A percentile compares a stretch with the other conserved stretches of the same genome.
Conservation (phyloP, 345 rosid genomes). For the Heritiera littoralis region DNA sequence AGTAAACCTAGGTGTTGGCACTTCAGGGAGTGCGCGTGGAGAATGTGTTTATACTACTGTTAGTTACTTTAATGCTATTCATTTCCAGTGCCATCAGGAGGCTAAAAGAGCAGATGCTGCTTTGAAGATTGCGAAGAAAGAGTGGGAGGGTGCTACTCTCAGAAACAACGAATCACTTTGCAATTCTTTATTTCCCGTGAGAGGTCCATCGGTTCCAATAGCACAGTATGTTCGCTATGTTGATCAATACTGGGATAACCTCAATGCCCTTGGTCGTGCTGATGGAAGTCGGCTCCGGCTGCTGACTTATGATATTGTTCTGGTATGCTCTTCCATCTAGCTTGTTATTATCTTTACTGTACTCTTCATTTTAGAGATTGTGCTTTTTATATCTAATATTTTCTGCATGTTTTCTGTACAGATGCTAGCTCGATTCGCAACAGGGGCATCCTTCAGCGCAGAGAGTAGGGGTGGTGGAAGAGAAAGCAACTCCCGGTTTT, state of each 20-base stretch:
- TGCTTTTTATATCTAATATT: conserved; percentile 26
- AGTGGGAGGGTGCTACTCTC: conserved; percentile 98
- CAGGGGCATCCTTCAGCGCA: conserved; percentile 88
- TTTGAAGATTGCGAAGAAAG: conserved; percentile 94
- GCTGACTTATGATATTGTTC: conserved; percentile 89
- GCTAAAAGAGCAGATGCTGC: conserved; percentile 99
- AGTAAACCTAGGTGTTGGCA: conserved; percentile 87
- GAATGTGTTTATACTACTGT: conserved; percentile 98
- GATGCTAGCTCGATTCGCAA: conserved; percentile 98
- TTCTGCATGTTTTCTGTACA: conserved; percentile 30
- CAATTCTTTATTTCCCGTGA: conserved; percentile 91
- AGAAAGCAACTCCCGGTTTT: conserved; percentile 94
- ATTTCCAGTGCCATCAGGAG: conserved; percentile 98
- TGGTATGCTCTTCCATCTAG: conserved; percentile 48
- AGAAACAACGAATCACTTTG: conserved; percentile 96
- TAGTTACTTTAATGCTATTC: conserved; percentile 89
- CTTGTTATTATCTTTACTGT: neutral
- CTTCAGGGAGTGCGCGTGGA: conserved; percentile 92
- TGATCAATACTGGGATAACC: conserved; percentile 96
- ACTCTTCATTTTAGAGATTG: neutral
- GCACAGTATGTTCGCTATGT: conserved; percentile 80
- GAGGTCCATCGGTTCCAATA: conserved; percentile 81
- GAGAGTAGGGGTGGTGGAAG: conserved; percentile 94
- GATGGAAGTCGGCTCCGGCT: conserved; percentile 93
- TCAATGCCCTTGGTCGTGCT: conserved; percentile 88